Conservation (phyloP, 2,329 filamentous ascomycete species). For the Fusarium citri region DNA sequence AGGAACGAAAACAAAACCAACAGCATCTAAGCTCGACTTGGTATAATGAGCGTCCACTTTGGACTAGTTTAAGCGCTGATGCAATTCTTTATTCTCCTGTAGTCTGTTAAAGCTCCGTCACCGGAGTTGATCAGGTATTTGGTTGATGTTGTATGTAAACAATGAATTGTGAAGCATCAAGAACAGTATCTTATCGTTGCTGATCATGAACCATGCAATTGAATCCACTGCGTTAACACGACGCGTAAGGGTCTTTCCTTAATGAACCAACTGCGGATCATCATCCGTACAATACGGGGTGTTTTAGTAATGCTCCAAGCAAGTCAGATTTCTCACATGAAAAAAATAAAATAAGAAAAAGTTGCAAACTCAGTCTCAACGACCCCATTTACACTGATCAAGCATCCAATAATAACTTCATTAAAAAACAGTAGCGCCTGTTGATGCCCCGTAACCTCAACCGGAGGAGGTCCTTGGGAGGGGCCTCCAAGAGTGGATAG, state of each 20-base stretch:
- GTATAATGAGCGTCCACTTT: constrained; percentile 15
- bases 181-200: not conserved
- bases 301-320: not conserved
- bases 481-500: constrained; percentile 32
- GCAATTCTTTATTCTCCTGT: constrained; percentile 1
- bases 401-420: constrained; percentile 24
- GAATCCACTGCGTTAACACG: not conserved
- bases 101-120: constrained; percentile 6
- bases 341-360: not conserved
- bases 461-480: constrained; percentile 30
- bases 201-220: not conserved
- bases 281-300: not conserved
- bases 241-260: constrained; percentile 20
- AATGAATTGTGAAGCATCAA: not conserved
- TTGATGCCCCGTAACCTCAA: constrained; percentile 27
- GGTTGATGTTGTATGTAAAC: not conserved
- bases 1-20: constrained; percentile 13
- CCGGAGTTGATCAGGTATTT: constrained; percentile 3
- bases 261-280: not conserved
- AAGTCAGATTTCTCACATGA: constrained; percentile 7
- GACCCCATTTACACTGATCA: not conserved
- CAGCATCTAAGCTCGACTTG: constrained; percentile 18
- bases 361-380: constrained; percentile 12
- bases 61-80: constrained; percentile 7
- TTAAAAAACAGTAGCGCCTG: constrained; percentile 12